Evolutionary conservation across 2,329 filamentous ascomycete genomes (phyloP).

Genomic region (Penicillium olsonii): DNA sequence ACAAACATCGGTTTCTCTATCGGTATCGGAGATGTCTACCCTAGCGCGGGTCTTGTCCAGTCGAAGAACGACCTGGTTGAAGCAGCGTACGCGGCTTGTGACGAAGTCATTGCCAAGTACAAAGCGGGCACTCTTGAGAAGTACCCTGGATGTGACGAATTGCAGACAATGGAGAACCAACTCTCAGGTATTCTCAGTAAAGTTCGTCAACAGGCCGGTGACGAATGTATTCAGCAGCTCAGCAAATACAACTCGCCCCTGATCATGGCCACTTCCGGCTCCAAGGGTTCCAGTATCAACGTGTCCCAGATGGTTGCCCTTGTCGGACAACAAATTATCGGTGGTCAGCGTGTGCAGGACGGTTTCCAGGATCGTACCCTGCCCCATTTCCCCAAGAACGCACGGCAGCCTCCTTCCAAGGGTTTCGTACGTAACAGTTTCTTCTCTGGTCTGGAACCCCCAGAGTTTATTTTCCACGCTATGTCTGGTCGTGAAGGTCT

Average conservation of each 20-base stretch:
- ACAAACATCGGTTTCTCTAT: conserved; percentile 95
- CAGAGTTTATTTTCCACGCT: conserved; percentile 96
- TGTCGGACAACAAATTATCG: conserved; percentile 97
- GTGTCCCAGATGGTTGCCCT: conserved; percentile 98
- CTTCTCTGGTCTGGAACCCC: conserved; percentile 85
- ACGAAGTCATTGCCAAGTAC: conserved; percentile 79
- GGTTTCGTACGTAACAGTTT: conserved; percentile 98
- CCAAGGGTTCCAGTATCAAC: conserved; percentile 96
- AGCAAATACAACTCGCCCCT: conserved; percentile 90
- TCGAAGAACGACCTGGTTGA: conserved; percentile 77
- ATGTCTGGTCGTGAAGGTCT: conserved; percentile 98
- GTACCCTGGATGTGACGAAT: conserved; percentile 84
- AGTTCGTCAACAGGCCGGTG: conserved; percentile 87
- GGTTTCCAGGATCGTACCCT: conserved; percentile 95
- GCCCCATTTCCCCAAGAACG: conserved; percentile 93
- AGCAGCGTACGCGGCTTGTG: conserved; percentile 76
- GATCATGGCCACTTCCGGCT: conserved; percentile 96
- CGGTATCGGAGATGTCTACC: conserved; percentile 91
- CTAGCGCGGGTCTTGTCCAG: conserved; percentile 67
- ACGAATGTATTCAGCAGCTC: conserved; percentile 84
- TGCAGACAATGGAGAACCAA: conserved; percentile 85
- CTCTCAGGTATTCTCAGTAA: conserved; percentile 90
- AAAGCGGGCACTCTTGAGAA: conserved; percentile 80
- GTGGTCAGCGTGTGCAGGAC: conserved; percentile 85
- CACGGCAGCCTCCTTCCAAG: conserved; percentile 88